Base-by-base conservation (phyloP, 2,329 filamentous ascomycete species). In the Calonectria hawksworthii region DNA sequence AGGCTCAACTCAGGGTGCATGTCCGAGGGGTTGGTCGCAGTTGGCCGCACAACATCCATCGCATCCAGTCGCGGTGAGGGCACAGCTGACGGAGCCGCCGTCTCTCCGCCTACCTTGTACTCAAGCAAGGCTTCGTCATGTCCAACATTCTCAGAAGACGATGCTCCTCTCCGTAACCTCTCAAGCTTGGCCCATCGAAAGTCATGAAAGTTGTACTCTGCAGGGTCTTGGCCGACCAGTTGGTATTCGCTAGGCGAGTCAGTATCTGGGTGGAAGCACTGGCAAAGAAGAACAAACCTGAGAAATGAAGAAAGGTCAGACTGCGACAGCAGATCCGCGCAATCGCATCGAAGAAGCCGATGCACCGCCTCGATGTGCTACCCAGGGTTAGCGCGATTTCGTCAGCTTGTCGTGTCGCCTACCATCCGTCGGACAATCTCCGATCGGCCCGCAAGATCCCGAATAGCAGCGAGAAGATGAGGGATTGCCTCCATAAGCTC, bases 171-270 rank as follows among this genome's bases (percentile, higher is more conserved):
- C 1, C 67, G 52, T 14, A 70, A 4, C 34, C 67, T 14, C 61
- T 65, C 66, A n/a, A 72, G 61, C 56, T 28, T 64, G 23, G 68
- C 68, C 59, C 38, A 51, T 23, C 47, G 44, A 65, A 71, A 71
- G 30, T 71, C 68, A 10, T 32, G 54, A 47, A 71, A 71, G 21
- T 71, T 23, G 47, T 71, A 71, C 23, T 71, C 68, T 5, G 59
- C 68, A 4, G 41, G 36, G 21, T 71, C 68, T 30, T 64, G 56
- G 18, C 68, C 68, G 4, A 54, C 56, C 28, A 65, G 3, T 26
- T 54, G 56, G 26, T 71, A 71, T 51, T 64, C 68, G n/a, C 68
- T 71, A 30, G 5, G 21, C 14, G 34, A 14, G 34, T 52, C 32
- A 68, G 50, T 9, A 41, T 41, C 16, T 7, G 16, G 2, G 2